Conservation (phyloP, 2,329 filamentous ascomycete genomes). For the Coniella lustricola region DNA sequence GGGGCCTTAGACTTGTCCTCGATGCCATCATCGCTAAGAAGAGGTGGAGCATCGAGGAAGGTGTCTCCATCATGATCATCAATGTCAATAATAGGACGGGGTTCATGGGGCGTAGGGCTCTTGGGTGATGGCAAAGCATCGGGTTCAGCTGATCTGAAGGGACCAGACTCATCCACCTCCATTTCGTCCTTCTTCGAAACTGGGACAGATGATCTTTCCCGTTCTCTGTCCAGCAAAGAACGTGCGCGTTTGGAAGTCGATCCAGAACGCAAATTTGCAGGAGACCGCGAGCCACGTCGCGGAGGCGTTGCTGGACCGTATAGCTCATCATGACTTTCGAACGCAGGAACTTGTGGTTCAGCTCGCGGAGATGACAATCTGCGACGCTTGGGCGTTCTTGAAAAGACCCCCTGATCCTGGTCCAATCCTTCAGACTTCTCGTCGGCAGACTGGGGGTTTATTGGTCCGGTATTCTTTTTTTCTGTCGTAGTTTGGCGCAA, state of each 20-base stretch:
- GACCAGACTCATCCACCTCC: no score
- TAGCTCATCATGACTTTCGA: conserved; percentile 8
- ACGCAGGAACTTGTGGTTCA: background rate
- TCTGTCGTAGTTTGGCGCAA: conserved; percentile 7
- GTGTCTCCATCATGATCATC: conserved; percentile 15
- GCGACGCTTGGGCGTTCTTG: conserved; percentile 10
- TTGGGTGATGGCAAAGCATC: conserved; percentile 7
- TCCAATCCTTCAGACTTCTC: conserved; percentile 17
- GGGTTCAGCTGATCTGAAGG: no score
- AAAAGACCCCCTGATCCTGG: background rate
- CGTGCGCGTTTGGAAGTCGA: background rate
- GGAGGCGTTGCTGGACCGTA: conserved; percentile 14
- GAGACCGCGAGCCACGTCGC: background rate
- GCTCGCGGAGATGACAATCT: conserved; percentile 6
- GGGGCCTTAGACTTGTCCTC: conserved; percentile 12
- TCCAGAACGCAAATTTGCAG: background rate
- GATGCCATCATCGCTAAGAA: no score
- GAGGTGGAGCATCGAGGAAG: no score
- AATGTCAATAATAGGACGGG: conserved; percentile 4
- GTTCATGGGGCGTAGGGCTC: conserved; percentile 7
- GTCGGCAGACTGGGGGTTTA: conserved; percentile 2
- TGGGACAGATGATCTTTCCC: conserved; percentile 13
- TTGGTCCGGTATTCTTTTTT: background rate
- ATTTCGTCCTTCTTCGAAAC: conserved; percentile 13
- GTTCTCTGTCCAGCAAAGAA: background rate